phyloP scores from a whole-genome alignment of 352 stramenopile species.

The Globisporangium heterothallicum region DNA sequence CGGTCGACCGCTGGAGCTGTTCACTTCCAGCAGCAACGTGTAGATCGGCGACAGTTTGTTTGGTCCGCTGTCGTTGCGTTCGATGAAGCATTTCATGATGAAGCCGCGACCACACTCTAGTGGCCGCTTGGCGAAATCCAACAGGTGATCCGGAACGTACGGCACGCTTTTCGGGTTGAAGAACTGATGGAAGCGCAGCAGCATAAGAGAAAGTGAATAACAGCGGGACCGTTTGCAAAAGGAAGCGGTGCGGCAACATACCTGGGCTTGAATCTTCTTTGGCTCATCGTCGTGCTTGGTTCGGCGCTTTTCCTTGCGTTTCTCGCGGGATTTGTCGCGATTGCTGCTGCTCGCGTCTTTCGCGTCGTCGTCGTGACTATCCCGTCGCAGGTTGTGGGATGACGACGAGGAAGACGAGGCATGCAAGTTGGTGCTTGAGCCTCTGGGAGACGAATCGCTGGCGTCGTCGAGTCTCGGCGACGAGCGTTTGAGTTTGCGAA shows the following conservation, averaged over 20 bases:
- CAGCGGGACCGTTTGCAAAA: not conserved
- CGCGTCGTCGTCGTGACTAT: slow-evolving; percentile 23
- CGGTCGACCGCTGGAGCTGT: slow-evolving; percentile 76
- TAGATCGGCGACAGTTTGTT: slow-evolving; percentile 84
- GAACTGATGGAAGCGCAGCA: slow-evolving; percentile 28
- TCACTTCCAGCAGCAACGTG: slow-evolving; percentile 77
- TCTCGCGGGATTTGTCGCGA: slow-evolving; percentile 39
- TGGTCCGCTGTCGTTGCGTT: slow-evolving; percentile 67
- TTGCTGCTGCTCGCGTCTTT: slow-evolving; percentile 27
- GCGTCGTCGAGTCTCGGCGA: slow-evolving; percentile 27
- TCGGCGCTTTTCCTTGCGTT: slow-evolving; percentile 44
- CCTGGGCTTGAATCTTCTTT: slow-evolving; percentile 63
- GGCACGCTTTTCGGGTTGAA: slow-evolving; percentile 83
- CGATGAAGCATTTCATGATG: slow-evolving; percentile 88
- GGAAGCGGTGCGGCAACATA: slow-evolving; percentile 13
- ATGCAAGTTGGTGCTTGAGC: not conserved
- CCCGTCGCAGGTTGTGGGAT: slow-evolving; percentile 4
- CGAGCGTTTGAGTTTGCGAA: slow-evolving; percentile 42
- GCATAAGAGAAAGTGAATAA: not conserved
- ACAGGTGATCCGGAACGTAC: slow-evolving; percentile 74
- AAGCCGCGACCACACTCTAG: slow-evolving; percentile 71
- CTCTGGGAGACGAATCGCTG: slow-evolving; percentile 11
- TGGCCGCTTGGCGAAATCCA: slow-evolving; percentile 75
- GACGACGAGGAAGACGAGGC: slow-evolving; percentile 13
- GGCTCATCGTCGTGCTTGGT: slow-evolving; percentile 59